A percentile compares a stretch with the other conserved stretches of the same genome.
Conservation (phyloP, 768 basidiomycete genomes). For the Lentinula boryana region DNA sequence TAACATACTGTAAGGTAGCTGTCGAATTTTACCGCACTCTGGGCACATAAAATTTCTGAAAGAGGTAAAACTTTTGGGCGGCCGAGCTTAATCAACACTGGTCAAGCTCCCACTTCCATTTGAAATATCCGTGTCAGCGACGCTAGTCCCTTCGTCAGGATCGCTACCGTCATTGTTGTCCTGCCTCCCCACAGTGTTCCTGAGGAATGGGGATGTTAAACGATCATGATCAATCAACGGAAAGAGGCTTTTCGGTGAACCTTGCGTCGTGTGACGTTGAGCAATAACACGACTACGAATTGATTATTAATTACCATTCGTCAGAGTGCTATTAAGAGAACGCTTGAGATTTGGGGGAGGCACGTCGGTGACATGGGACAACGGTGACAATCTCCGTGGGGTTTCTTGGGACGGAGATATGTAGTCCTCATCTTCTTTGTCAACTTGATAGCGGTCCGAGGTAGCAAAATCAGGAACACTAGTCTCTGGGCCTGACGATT, state of each 20-base stretch:
- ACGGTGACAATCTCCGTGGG: constrained; percentile 7
- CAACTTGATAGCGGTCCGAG: constrained; percentile 12
- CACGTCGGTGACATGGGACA: constrained; percentile 6
- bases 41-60: too few relatives aligned
- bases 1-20: too few relatives aligned
- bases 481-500: neutral
- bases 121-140: constrained; percentile 4
- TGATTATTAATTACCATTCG: constrained; percentile 45
- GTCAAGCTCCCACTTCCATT: constrained; percentile 5
- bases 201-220: neutral
- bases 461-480: constrained; percentile 12
- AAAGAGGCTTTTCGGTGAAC: constrained; percentile 2
- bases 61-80: too few relatives aligned
- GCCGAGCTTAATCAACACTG: constrained; percentile 5
- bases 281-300: constrained; percentile 11
- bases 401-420: constrained; percentile 9
- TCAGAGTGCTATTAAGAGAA: constrained; percentile 28
- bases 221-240: neutral
- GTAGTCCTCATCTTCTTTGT: constrained; percentile 13
- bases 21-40: neutral
- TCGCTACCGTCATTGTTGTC: neutral
- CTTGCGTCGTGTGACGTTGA: constrained; percentile 8
- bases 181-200: neutral
- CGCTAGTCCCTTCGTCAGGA: constrained; percentile 1
- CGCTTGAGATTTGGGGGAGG: constrained; percentile 25